Conservation (phyloP, 352 stramenopile species). For the Pilasporangium apinafurcum region DNA sequence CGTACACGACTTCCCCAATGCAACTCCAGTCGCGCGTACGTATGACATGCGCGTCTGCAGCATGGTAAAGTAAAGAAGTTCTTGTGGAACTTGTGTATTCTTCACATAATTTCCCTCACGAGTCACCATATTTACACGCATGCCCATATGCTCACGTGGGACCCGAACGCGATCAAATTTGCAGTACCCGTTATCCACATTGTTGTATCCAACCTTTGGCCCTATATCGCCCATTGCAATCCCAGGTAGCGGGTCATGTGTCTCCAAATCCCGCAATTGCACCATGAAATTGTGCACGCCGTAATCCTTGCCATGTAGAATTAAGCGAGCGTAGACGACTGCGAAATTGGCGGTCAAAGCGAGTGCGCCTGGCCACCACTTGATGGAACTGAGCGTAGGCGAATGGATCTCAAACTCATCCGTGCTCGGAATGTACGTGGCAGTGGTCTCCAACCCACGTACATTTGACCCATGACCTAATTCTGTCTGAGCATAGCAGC, state of each 20-base stretch:
- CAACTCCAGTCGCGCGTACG: slow-evolving; percentile 32
- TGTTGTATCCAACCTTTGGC: too few species aligned
- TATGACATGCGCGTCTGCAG: slow-evolving; percentile 69
- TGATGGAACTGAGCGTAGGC: slow-evolving; percentile 91
- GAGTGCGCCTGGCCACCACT: slow-evolving; percentile 95
- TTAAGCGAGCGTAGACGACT: slow-evolving; percentile 82
- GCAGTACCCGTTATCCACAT: slow-evolving; percentile 69
- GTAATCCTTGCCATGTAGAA: slow-evolving; percentile 75
- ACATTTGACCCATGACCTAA: slow-evolving; percentile 87
- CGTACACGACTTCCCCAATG: slow-evolving; percentile 85
- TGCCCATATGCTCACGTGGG: slow-evolving; percentile 62
- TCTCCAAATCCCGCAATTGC: slow-evolving; percentile 89
- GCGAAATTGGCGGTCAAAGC: slow-evolving; percentile 93
- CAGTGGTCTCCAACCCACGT: slow-evolving; percentile 92
- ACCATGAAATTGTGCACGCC: slow-evolving; percentile 97
- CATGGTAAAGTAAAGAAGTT: slow-evolving; percentile 80
- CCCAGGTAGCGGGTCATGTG: slow-evolving; percentile 37
- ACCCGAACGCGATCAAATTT: slow-evolving; percentile 52
- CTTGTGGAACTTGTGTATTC: slow-evolving; percentile 31
- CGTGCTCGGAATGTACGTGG: slow-evolving; percentile 86
- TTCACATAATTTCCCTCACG: slow-evolving; percentile 58
- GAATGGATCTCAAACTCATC: slow-evolving; percentile 95
- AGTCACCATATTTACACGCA: slow-evolving; percentile 55
- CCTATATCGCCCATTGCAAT: slow-evolving; percentile 62
- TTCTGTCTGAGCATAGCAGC: slow-evolving; percentile 87